Evolutionary conservation across 441 rosid species (phyloP).

Genomic region (Mallotus japonicus): DNA sequence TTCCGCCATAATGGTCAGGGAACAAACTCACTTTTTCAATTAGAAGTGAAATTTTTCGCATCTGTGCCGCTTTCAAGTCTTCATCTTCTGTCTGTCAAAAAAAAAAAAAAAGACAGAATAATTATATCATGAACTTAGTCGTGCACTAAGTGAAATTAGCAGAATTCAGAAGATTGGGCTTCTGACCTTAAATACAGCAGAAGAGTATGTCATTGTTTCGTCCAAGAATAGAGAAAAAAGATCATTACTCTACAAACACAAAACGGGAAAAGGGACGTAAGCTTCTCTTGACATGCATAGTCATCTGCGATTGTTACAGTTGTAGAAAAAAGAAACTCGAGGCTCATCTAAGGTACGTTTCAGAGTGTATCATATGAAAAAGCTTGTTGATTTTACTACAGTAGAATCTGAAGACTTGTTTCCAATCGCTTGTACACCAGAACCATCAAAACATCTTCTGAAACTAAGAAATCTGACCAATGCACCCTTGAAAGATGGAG

Average conservation of each 20-base stretch:
- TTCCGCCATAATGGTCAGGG: background rate
- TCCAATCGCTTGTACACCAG: too few relatives aligned
- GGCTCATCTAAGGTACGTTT: too few relatives aligned
- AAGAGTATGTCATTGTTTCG: conserved; percentile 90
- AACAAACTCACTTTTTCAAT: conserved; percentile 61
- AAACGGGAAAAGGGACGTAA: background rate
- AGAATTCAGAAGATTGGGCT: background rate
- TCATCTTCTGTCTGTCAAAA: conserved; percentile 47
- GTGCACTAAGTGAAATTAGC: background rate
- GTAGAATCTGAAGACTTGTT: too few relatives aligned
- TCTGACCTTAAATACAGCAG: conserved; percentile 74
- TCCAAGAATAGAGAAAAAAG: conserved; percentile 79
- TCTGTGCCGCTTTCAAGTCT: conserved; percentile 65
- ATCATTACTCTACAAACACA: conserved; percentile 60
- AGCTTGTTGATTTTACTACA: too few relatives aligned
- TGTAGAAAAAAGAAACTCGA: too few relatives aligned
- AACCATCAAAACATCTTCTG: background rate
- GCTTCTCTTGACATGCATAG: background rate
- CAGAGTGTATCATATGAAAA: too few relatives aligned
- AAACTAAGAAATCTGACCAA: background rate
- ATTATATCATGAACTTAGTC: background rate
- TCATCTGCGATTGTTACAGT: too few relatives aligned
- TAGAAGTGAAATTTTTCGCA: conserved; percentile 60
- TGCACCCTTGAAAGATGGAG: too few relatives aligned
- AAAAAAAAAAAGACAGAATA: background rate